These are phyloP conservation scores for Rhodotorula toruloides DNA, from an alignment of 768 basidiomycete genomes.

Conservation along the genomic window DNA sequence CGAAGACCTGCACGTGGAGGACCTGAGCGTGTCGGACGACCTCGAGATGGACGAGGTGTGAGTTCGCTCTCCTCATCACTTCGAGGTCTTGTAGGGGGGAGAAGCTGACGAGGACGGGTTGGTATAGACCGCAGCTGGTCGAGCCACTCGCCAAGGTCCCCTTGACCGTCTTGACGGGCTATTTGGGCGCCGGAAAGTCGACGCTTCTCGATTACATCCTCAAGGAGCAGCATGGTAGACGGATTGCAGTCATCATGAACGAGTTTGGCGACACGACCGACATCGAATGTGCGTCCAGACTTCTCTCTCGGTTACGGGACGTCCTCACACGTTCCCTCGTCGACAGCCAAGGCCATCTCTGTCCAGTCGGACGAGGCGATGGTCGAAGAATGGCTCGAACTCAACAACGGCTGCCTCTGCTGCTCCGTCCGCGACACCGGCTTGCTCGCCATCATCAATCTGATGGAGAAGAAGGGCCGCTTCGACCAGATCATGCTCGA, in stretches of 20 bases:
- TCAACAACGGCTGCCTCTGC: slow-evolving; percentile 85
- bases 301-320: background rate
- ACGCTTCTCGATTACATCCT: slow-evolving; percentile 85
- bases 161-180: slow-evolving; percentile 89
- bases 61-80: background rate
- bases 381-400: slow-evolving; percentile 80
- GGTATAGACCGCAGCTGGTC: slow-evolving; percentile 12
- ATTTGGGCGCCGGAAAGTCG: slow-evolving; percentile 84
- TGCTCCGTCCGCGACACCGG: slow-evolving; percentile 95
- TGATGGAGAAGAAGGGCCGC: slow-evolving; percentile 57
- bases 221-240: slow-evolving; percentile 86
- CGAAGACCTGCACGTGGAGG: background rate
- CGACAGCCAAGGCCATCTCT: slow-evolving; percentile 74
- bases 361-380: slow-evolving; percentile 57
- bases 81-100: no score
- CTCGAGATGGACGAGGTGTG: background rate
- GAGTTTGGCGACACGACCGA: slow-evolving; percentile 91
- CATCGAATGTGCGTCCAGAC: slow-evolving; percentile 67
- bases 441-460: slow-evolving; percentile 69
- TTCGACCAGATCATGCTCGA: slow-evolving; percentile 96
- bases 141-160: slow-evolving; percentile 54
- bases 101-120: no score
- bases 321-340: background rate
- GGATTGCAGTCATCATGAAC: slow-evolving; percentile 72
- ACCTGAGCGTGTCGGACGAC: background rate